Evolutionary conservation across 441 rosid genomes (phyloP), one percentile per base, ranked within the genome.

Genomic region (Populus hybrid): DNA sequence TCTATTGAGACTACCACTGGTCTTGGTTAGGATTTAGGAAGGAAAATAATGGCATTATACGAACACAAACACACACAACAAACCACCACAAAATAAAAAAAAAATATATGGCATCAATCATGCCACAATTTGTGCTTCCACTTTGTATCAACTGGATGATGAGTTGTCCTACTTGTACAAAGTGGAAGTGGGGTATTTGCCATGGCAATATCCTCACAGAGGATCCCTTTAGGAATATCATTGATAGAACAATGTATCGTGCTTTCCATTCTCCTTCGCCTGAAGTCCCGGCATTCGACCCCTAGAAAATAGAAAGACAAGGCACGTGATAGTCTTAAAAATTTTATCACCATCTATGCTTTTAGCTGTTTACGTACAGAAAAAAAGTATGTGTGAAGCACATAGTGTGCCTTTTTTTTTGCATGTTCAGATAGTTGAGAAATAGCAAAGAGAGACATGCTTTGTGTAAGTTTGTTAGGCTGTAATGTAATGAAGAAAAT

Each of bases 211-310:
- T 26, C 28, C 28, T 26, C 2, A 28, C 30, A 81, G 90, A 86
- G 78, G 98, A 95, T 82, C 98, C 97, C 5, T 91, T 89, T 34
- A 84, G 97, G 85, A 86, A 53, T 76, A 71, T 91, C 40, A 7
- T 91, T 19, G 97, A 93, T 70, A 88, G 97, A 79, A 76, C 86
- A 28, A 18, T 81, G 21, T 87, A 91, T 68, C 82, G 82, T 12
- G 84, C 85, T 8, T 59, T 89, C 0, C 81, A 86, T 78, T 75
- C 87, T 85, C 82, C 91, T 32, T 73, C 57, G 30, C 72, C 72
- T 24, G 90, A 91, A 67, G 83, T 87, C 82, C 98, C 92, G 4
- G 75, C 95, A 72, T 95, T 94, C 77, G 86, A 89, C 50, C 91
- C 87, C 36, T 88, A 82, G 85, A 21, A 65, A n/a, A 18, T 36